Evolutionary conservation across 768 basidiomycete species (phyloP).

Genomic region (Hydnomerulius pinastri): DNA sequence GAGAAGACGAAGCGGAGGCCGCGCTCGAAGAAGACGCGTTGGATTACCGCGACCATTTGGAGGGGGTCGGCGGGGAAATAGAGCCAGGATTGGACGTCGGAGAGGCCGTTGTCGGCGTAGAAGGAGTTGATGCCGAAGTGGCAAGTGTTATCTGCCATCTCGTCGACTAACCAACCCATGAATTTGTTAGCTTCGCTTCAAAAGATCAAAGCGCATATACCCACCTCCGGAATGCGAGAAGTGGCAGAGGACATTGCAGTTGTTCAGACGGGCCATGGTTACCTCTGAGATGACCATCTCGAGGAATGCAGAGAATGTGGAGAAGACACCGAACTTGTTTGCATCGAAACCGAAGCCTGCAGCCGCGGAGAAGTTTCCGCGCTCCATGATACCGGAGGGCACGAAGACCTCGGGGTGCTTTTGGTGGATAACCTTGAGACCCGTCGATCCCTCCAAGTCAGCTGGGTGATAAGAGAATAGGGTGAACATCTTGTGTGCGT

Average conservation of each 20-base stretch:
- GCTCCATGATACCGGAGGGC: constrained; percentile 86
- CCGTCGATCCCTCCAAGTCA: constrained; percentile 88
- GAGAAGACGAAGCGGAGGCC: constrained; percentile 88
- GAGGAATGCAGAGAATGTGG: constrained; percentile 89
- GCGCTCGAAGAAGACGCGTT: constrained; percentile 79
- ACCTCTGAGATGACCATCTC: constrained; percentile 90
- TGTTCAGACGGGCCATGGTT: constrained; percentile 91
- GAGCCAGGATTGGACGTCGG: constrained; percentile 74
- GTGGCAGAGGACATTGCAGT: constrained; percentile 85
- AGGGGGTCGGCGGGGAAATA: constrained; percentile 88
- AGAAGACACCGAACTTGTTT: constrained; percentile 86
- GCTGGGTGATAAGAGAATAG: constrained; percentile 42
- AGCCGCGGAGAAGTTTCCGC: constrained; percentile 81
- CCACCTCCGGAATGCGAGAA: constrained; percentile 87
- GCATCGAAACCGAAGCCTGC: constrained; percentile 85
- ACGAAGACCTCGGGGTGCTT: constrained; percentile 89
- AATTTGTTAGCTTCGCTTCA: background rate
- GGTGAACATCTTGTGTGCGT: background rate
- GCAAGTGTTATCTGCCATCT: constrained; percentile 64
- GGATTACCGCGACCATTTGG: constrained; percentile 78
- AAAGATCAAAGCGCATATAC: constrained; percentile 19
- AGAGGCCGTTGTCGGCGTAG: constrained; percentile 87
- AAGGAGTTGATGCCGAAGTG: constrained; percentile 82
- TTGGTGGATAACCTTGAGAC: constrained; percentile 84
- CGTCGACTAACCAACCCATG: constrained; percentile 51